These are phyloP conservation scores for Xylaria sp. DNA, from an alignment of 2,329 filamentous ascomycete genomes.

Conservation along the genomic window DNA sequence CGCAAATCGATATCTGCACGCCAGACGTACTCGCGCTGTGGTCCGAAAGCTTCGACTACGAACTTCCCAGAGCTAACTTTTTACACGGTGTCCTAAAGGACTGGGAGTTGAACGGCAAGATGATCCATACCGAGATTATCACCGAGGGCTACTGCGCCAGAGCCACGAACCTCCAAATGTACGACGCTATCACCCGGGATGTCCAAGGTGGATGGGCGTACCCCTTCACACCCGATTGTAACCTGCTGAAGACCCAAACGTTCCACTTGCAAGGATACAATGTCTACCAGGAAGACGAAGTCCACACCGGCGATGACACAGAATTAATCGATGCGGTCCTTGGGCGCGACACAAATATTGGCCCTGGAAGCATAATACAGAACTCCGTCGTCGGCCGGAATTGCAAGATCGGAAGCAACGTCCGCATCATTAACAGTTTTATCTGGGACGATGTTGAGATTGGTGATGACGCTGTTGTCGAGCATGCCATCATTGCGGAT, in stretches of 20 bases:
- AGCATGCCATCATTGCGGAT: slow-evolving; percentile 70
- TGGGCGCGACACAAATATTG: slow-evolving; percentile 70
- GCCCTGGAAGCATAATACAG: slow-evolving; percentile 61
- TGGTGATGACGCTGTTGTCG: slow-evolving; percentile 66
- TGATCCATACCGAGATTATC: slow-evolving; percentile 86
- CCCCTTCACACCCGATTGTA: slow-evolving; percentile 83
- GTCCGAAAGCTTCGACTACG: slow-evolving; percentile 97
- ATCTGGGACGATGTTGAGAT: slow-evolving; percentile 83
- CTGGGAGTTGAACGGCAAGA: slow-evolving; percentile 93
- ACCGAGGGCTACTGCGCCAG: slow-evolving; percentile 79
- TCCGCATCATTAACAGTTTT: slow-evolving; percentile 71
- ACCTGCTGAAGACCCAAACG: slow-evolving; percentile 69
- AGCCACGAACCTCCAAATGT: slow-evolving; percentile 79
- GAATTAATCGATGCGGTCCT: slow-evolving; percentile 67
- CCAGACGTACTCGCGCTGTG: slow-evolving; percentile 91
- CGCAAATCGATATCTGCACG: slow-evolving; percentile 94
- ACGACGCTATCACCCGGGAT: slow-evolving; percentile 83
- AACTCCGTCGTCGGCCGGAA: slow-evolving; percentile 78
- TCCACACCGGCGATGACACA: slow-evolving; percentile 67
- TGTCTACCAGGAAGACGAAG: slow-evolving; percentile 73
- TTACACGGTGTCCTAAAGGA: slow-evolving; percentile 91
- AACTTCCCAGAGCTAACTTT: slow-evolving; percentile 81
- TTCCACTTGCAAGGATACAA: slow-evolving; percentile 66
- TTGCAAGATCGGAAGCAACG: slow-evolving; percentile 82
- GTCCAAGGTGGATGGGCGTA: slow-evolving; percentile 84